Evolutionary conservation across 1,139 yeast genomes (phyloP).

Genomic region (Geotrichum candidum): DNA sequence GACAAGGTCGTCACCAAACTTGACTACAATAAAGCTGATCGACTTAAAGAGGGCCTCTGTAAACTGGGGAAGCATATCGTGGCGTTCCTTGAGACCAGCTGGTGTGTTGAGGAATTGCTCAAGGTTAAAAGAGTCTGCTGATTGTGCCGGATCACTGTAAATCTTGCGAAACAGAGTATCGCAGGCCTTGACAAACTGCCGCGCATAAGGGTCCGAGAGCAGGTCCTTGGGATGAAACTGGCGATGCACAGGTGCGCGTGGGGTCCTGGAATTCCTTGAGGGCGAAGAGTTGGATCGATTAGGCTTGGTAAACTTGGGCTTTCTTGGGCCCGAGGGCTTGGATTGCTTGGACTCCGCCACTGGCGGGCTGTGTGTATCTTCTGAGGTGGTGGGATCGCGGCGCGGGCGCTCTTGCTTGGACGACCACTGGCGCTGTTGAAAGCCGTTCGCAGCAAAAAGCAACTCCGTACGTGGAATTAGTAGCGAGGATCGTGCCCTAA

Average conservation of each 20-base stretch:
- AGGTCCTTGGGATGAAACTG: neutral
- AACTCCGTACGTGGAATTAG: neutral
- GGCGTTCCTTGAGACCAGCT: neutral
- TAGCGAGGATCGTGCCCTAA: neutral
- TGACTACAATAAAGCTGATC: neutral
- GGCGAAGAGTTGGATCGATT: too few species aligned
- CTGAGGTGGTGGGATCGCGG: neutral
- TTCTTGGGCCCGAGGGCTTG: neutral
- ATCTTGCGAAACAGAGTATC: neutral
- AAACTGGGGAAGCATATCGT: neutral
- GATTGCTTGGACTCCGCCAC: neutral
- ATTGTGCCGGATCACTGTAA: neutral
- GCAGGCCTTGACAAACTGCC: neutral
- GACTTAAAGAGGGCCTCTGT: neutral
- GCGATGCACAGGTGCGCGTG: neutral
- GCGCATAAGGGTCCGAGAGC: neutral
- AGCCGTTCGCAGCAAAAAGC: neutral
- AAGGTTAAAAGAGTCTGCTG: neutral
- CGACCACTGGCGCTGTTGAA: neutral
- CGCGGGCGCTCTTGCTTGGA: neutral
- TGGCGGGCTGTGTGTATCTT: neutral
- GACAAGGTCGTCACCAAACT: slow-evolving; percentile 1
- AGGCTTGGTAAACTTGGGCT: too few species aligned
- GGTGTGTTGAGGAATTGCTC: neutral
- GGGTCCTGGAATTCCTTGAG: neutral